Percentiles rank a stretch among this genome's conserved stretches.
Evolutionary conservation across 2,329 filamentous ascomycete species (phyloP).

Genomic region (Torrubiella hemipterigena): DNA sequence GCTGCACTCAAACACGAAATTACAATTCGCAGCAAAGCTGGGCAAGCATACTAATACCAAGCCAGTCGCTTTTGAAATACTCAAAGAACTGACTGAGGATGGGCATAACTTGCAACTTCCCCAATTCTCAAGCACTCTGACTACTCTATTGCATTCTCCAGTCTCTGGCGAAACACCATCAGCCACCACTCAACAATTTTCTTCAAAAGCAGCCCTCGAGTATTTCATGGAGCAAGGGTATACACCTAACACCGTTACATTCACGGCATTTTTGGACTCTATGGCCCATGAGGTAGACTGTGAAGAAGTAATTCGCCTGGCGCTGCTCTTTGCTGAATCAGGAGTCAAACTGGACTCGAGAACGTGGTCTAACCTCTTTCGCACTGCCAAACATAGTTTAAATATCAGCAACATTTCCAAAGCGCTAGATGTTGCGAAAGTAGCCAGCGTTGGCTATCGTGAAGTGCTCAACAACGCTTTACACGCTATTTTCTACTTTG

Average conservation of each 20-base stretch:
- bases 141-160: background rate
- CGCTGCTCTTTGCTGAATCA: conserved; percentile 19
- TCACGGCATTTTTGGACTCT: conserved; percentile 60
- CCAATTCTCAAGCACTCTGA: background rate
- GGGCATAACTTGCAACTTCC: background rate
- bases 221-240: conserved; percentile 47
- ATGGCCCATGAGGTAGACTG: conserved; percentile 42
- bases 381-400: conserved; percentile 50
- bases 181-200: conserved; percentile 10
- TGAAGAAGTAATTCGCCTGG: conserved; percentile 21
- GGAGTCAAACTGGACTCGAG: conserved; percentile 51
- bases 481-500: conserved; percentile 35
- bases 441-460: conserved; percentile 32
- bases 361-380: conserved; percentile 59
- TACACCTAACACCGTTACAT: conserved; percentile 47
- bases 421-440: conserved; percentile 25
- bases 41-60: background rate
- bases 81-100: background rate
- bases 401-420: conserved; percentile 39
- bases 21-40: background rate
- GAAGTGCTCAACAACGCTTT: conserved; percentile 27
- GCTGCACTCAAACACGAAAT: background rate
- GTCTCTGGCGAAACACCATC: background rate
- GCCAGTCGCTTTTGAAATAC: background rate
- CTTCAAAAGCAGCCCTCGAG: conserved; percentile 18